Conservation (phyloP, 345 rosid genomes). For the Populus ilicifolia region DNA sequence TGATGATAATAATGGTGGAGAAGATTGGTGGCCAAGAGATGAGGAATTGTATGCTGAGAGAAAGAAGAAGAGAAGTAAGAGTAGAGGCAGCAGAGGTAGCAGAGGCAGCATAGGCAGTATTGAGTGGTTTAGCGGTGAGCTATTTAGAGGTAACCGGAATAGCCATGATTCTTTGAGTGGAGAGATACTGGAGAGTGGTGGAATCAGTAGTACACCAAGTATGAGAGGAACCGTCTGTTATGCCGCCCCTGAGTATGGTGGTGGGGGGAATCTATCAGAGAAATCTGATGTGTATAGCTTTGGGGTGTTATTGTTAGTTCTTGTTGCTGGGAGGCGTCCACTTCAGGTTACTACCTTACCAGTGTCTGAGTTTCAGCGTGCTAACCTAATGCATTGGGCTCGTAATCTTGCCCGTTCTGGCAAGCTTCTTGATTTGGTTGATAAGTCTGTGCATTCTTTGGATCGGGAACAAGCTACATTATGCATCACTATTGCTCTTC, state of each 20-base stretch:
- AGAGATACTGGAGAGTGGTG: slow-evolving; percentile 69
- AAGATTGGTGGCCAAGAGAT: slow-evolving; percentile 60
- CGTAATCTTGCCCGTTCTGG: slow-evolving; percentile 68
- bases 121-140: slow-evolving; percentile 84
- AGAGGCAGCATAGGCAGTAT: slow-evolving; percentile 68
- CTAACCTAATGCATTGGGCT: slow-evolving; percentile 90
- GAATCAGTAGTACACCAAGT: slow-evolving; percentile 85
- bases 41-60: slow-evolving; percentile 41
- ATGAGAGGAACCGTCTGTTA: slow-evolving; percentile 97
- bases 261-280: slow-evolving; percentile 65
- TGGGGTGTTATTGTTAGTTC: slow-evolving; percentile 69
- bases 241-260: slow-evolving; percentile 85
- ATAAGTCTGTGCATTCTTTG: slow-evolving; percentile 46
- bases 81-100: slow-evolving; percentile 44
- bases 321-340: slow-evolving; percentile 84
- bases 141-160: slow-evolving; percentile 46
- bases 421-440: slow-evolving; percentile 76
- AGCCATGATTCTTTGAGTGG: slow-evolving; percentile 69
- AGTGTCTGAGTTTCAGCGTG: slow-evolving; percentile 72
- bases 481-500: slow-evolving; percentile 73
- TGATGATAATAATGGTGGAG: slow-evolving; percentile 36
- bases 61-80: slow-evolving; percentile 52
- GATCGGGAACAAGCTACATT: slow-evolving; percentile 69
- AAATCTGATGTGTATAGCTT: slow-evolving; percentile 89
- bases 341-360: slow-evolving; percentile 73